Evolutionary conservation across 2,329 filamentous ascomycete genomes (phyloP).

Genomic region (Periconia macrospinosa): DNA sequence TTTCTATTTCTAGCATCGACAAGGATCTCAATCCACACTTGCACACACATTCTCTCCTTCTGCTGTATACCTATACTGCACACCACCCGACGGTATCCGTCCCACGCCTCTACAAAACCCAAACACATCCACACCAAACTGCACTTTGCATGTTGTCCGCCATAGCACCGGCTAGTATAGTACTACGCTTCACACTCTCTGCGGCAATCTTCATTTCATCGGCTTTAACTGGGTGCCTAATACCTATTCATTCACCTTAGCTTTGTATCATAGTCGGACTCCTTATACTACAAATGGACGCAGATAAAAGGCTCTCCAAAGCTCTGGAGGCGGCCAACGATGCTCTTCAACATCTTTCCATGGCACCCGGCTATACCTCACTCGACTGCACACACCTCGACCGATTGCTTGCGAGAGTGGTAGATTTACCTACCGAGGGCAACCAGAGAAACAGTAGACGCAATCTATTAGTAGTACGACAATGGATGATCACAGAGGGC

Average conservation of each 20-base stretch:
- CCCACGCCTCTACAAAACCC: constrained; percentile 6
- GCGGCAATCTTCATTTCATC: constrained; percentile 5
- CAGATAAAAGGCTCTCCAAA: constrained; percentile 33
- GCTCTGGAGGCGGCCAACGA: constrained; percentile 37
- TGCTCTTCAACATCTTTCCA: constrained; percentile 38
- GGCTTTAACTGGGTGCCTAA: constrained; percentile 4
- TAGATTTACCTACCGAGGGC: constrained; percentile 39
- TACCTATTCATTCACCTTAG: too few relatives aligned
- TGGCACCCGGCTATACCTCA: constrained; percentile 31
- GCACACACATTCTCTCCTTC: constrained; percentile 11
- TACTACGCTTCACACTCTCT: constrained; percentile 4
- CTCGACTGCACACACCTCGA: constrained; percentile 40
- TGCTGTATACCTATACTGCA: constrained; percentile 9
- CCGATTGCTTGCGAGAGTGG: constrained; percentile 34
- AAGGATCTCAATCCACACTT: constrained; percentile 13
- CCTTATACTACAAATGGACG: constrained; percentile 24
- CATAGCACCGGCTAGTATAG: constrained; percentile 12
- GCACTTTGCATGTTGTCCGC: constrained; percentile 14
- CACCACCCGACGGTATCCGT: constrained; percentile 15
- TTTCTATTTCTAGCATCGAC: constrained; percentile 20
- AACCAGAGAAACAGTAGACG: constrained; percentile 38
- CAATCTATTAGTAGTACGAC: constrained; percentile 36
- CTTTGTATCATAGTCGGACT: constrained; percentile 4
- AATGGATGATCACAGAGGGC: constrained; percentile 39
- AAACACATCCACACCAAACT: not conserved